Percentiles rank a stretch among this genome's conserved stretches.
These are phyloP conservation scores for Populus tomentosa DNA, from an alignment of 441 rosid species.

Conservation along the genomic window DNA sequence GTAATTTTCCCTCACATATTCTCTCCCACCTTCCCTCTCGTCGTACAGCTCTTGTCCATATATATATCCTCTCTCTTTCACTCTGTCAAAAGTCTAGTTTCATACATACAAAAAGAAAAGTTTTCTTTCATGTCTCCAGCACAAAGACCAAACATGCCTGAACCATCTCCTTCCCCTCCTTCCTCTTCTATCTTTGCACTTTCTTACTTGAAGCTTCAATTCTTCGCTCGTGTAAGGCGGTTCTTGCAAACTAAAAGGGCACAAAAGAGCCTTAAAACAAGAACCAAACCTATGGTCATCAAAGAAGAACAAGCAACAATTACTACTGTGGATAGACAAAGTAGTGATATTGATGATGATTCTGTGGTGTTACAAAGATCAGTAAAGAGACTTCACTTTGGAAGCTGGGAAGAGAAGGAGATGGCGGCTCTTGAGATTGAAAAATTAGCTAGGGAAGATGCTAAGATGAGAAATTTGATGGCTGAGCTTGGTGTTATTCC, in stretches of 20 bases:
- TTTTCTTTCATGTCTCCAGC: conserved; percentile 29
- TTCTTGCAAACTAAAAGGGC: conserved; percentile 50
- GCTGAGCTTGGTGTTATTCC: conserved; percentile 86
- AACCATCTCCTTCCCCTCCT: conserved; percentile 24
- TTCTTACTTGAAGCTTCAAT: conserved; percentile 42
- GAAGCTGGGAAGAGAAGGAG: conserved; percentile 67
- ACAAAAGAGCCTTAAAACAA: conserved; percentile 23
- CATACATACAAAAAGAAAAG: background rate
- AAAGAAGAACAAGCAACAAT: conserved; percentile 1
- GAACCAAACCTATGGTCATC: background rate
- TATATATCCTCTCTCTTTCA: background rate
- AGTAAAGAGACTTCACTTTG: conserved; percentile 82
- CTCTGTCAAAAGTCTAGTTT: conserved; percentile 14
- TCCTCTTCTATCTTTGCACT: conserved; percentile 38
- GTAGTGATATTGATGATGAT: conserved; percentile 14
- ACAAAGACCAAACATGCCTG: conserved; percentile 33
- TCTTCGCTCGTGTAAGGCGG: conserved; percentile 53
- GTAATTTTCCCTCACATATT: background rate
- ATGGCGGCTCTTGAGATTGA: conserved; percentile 62
- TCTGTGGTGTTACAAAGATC: conserved; percentile 56
- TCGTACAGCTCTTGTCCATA: background rate
- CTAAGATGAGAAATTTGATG: conserved; percentile 51
- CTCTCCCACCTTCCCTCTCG: conserved; percentile 5
- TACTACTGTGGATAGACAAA: background rate
- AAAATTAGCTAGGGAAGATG: conserved; percentile 55